Evolutionary conservation across 257 asterid species (phyloP), one percentile per base, ranked within the genome.

Genomic region (Penstemon davidsonii): DNA sequence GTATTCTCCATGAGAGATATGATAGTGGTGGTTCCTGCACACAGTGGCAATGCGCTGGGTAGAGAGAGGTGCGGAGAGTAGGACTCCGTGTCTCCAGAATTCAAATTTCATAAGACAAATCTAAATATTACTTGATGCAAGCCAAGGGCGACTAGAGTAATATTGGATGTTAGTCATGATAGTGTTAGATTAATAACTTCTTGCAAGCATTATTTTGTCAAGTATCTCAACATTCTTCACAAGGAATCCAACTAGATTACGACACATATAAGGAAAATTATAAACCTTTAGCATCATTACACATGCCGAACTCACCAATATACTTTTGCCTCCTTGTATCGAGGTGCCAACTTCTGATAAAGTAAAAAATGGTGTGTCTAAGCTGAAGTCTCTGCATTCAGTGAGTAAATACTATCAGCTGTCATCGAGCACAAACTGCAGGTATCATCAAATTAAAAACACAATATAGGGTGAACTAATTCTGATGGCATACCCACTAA

Each of bases 301-400:
- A 62, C 13, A 6, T 41, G 64, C 45, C 73, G 66, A 67, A 80
- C 96, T 84, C 74, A 94, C 99, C 97, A 71, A 50, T 59, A 78
- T 73, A 18, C 83, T 82, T 87, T 88, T 93, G 58, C 91, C 95
- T 36, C 88, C 96, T 73, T 71, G 83, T 49, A 94, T 78, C 43
- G 80, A 73, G 72, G 86, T 60, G 67, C 78, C 96, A 77, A 81
- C 91, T 85, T 91, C 99, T 25, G 95, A 86, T 74, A 83, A 71
- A 66, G 82, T 62, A 78, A 82, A 88, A 18, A 80, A 79, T 76
- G 96, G 71, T 69, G 84, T 70, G 58, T 78, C 95, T 55, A 79
- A 69, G 69, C 76, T 73, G 69, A 73, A 64, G 51, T 88, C 84
- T 86, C 99, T 90, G 88, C 68, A 75, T 78, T 61, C 53, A 79